Evolutionary conservation across 768 basidiomycete genomes (phyloP).

Genomic region (Psilocybe subaeruginosa): DNA sequence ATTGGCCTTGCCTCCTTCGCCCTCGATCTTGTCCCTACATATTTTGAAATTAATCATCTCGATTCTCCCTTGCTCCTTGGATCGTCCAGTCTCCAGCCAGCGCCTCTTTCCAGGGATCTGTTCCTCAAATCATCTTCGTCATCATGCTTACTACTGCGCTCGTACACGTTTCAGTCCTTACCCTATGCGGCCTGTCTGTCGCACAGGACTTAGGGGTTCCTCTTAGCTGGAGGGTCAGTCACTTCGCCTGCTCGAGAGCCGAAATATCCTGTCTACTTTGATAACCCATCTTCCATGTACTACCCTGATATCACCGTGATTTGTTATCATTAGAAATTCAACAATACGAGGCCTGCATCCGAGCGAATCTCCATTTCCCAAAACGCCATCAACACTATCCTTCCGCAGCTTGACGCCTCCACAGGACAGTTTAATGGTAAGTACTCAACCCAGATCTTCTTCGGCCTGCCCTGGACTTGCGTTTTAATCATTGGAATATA

Average conservation of each 20-base stretch:
- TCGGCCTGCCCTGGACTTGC: constrained; percentile 36
- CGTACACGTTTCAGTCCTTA: neutral
- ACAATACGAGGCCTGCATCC: constrained; percentile 36
- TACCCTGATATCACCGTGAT: neutral
- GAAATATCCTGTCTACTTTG: neutral
- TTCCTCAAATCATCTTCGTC: too few species aligned
- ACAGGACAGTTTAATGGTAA: constrained; percentile 31
- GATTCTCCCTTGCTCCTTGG: neutral
- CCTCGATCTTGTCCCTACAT: neutral
- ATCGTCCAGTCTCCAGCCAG: neutral
- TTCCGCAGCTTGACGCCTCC: constrained; percentile 35
- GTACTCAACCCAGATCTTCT: constrained; percentile 41
- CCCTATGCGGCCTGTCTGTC: constrained; percentile 12
- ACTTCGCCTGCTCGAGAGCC: neutral
- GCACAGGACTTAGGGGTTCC: constrained; percentile 46
- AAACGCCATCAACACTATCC: constrained; percentile 42
- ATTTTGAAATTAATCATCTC: neutral
- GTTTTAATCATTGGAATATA: constrained; percentile 20
- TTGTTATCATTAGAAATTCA: constrained; percentile 37
- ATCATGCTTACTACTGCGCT: neutral
- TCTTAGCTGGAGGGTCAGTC: constrained; percentile 45
- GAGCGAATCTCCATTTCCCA: constrained; percentile 45
- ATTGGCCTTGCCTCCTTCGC: neutral
- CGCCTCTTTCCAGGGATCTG: neutral
- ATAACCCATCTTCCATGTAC: too few species aligned